Base-by-base conservation (phyloP, 2,329 filamentous ascomycete genomes). In the Amauroascus niger region DNA sequence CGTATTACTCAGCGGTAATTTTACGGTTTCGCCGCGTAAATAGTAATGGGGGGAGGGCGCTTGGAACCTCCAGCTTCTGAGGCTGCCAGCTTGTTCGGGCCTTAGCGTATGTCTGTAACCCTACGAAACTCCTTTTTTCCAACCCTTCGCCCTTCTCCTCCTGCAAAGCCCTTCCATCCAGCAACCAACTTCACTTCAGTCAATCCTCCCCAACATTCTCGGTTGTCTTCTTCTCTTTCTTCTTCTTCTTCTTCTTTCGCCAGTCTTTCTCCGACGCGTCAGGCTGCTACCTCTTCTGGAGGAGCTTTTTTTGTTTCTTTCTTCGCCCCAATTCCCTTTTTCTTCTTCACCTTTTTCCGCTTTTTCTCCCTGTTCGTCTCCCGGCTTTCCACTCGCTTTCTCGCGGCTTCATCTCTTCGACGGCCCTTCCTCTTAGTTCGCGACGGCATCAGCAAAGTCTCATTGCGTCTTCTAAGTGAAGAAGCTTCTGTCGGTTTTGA, bases 101-200 rank as follows among this genome's bases (percentile, higher is more conserved):
- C n/a, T n/a, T n/a, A n/a, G n/a, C n/a, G 26, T 30, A 30, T 30
- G 26, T 30, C 4, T 30, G 26, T 52, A 52, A 52, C 41, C 46
- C 39, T 35, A 7, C n/a, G 30, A 20, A 28, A 45, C 39, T 52
- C 50, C 45, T 40, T 40, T 52, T 52, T 52, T 52, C 28, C 32
- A 24, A 41, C 43, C 35, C n/a, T n/a, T n/a, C n/a, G n/a, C n/a
- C n/a, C n/a, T n/a, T n/a, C n/a, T n/a, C n/a, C n/a, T n/a, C n/a
- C n/a, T n/a, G n/a, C n/a, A n/a, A n/a, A n/a, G n/a, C n/a, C n/a
- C n/a, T n/a, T n/a, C n/a, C n/a, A n/a, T n/a, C n/a, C n/a, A n/a
- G n/a, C n/a, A n/a, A n/a, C n/a, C n/a, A n/a, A n/a, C n/a, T n/a
- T n/a, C n/a, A n/a, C 35, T 24, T n/a, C 48, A 24, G n/a, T 24